Conservation (phyloP, 441 rosid species). For the Gossypium gossypioides region DNA sequence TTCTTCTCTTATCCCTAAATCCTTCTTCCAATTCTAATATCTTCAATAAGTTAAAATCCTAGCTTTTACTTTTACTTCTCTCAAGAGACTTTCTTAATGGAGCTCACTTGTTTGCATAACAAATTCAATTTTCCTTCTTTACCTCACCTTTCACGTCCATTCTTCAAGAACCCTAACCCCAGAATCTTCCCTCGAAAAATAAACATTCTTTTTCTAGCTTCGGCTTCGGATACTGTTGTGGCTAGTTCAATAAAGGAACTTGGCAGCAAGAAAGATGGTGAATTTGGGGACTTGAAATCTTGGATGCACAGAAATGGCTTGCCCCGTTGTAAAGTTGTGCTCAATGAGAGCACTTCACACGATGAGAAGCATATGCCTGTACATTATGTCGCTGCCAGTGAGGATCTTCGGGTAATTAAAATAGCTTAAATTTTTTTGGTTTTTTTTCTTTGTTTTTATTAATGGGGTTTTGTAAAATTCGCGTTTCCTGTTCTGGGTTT, state of each 20-base stretch:
- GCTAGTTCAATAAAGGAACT: constrained; percentile 40
- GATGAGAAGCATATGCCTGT: constrained; percentile 55
- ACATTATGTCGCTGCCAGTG: constrained; percentile 78
- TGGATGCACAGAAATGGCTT: constrained; percentile 91
- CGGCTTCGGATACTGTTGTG: constrained; percentile 50
- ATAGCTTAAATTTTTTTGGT: background rate
- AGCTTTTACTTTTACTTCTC: background rate
- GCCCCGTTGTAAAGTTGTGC: constrained; percentile 75
- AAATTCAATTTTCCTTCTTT: constrained; percentile 33
- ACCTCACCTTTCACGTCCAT: constrained; percentile 29
- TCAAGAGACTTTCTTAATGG: constrained; percentile 18
- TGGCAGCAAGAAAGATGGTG: constrained; percentile 41
- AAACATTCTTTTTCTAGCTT: constrained; percentile 27
- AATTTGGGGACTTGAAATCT: constrained; percentile 50
- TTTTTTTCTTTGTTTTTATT: background rate
- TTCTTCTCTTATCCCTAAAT: constrained; percentile 6
- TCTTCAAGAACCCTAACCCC: constrained; percentile 27
- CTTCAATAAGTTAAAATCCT: background rate
- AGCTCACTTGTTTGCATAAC: constrained; percentile 29
- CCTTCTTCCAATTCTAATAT: background rate
- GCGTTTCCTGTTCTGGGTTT: background rate
- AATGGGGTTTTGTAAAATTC: background rate
- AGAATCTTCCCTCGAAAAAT: constrained; percentile 24
- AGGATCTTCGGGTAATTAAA: constrained; percentile 60
- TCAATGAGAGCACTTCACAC: constrained; percentile 59